phyloP scores from a whole-genome alignment of 2,329 filamentous ascomycete species.

The Colletotrichum orchidophilum region DNA sequence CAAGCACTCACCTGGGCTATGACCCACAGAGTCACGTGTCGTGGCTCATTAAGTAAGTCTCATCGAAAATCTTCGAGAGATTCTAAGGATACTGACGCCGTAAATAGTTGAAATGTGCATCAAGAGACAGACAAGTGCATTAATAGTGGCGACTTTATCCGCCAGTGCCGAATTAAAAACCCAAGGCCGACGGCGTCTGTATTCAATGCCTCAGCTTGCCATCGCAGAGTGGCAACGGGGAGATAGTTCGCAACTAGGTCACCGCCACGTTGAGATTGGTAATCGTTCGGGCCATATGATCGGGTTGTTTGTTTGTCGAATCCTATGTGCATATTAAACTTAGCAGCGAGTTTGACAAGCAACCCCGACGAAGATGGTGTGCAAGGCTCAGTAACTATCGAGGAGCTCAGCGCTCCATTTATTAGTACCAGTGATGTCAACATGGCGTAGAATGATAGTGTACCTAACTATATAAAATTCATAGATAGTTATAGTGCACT shows the following conservation, averaged over 20 bases:
- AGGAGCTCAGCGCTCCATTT: too few species aligned
- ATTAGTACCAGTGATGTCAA: too few species aligned
- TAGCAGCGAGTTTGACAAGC: too few species aligned
- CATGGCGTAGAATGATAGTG: too few species aligned
- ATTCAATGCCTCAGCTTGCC: background rate
- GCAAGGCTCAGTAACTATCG: too few species aligned
- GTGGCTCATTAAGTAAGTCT: background rate
- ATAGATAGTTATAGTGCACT: too few species aligned
- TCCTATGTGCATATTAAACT: too few species aligned
- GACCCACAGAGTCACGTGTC: background rate
- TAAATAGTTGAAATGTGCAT: background rate
- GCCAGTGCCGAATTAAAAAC: background rate
- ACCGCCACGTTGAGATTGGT: background rate
- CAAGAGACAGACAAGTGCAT: background rate
- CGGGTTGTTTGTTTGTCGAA: background rate
- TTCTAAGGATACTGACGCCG: too few species aligned
- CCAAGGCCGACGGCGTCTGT: background rate
- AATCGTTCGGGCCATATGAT: background rate
- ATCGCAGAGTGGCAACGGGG: background rate
- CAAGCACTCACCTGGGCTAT: background rate
- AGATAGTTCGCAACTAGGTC: background rate
- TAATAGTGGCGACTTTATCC: background rate
- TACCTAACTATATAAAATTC: too few species aligned
- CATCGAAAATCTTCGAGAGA: background rate
- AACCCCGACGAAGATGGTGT: too few species aligned